phyloP scores from a whole-genome alignment of 768 basidiomycete species.

The Phaeolepiota aurea region DNA sequence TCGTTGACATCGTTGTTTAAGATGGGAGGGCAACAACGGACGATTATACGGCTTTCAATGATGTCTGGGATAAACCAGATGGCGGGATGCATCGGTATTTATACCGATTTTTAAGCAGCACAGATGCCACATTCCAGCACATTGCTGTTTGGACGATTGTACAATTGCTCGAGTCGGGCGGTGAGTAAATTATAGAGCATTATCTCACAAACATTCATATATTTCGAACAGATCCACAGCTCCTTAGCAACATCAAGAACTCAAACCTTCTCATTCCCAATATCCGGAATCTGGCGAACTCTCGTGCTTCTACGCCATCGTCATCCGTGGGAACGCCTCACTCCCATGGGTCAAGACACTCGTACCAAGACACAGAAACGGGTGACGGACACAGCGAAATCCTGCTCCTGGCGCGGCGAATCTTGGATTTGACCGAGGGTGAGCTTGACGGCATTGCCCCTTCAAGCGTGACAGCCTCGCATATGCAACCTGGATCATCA shows the following conservation, averaged over 20 bases:
- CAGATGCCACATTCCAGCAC: constrained; percentile 97
- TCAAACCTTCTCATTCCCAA: constrained; percentile 78
- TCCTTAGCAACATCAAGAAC: constrained; percentile 83
- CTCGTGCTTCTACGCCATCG: constrained; percentile 58
- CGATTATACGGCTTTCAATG: constrained; percentile 95
- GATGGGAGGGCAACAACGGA: constrained; percentile 70
- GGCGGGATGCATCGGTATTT: constrained; percentile 96
- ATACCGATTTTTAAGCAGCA: constrained; percentile 85
- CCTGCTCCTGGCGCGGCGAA: constrained; percentile 73
- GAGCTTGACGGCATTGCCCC: constrained; percentile 54
- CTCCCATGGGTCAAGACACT: constrained; percentile 64
- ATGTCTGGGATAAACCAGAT: constrained; percentile 97
- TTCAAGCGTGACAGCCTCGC: constrained; percentile 55
- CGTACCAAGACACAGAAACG: constrained; percentile 76
- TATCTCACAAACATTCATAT: too few relatives aligned
- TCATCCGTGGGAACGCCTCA: constrained; percentile 72
- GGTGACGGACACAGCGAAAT: constrained; percentile 92
- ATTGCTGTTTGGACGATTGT: constrained; percentile 99
- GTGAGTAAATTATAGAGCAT: too few relatives aligned
- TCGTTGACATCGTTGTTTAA: constrained; percentile 17
- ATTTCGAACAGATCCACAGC: constrained; percentile 84
- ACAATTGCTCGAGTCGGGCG: constrained; percentile 93
- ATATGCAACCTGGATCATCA: constrained; percentile 63
- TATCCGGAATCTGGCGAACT: constrained; percentile 75
- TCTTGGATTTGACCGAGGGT: constrained; percentile 80